Base-by-base conservation (phyloP, 2,329 filamentous ascomycete genomes). In the Paracoccidioides brasiliensis region DNA sequence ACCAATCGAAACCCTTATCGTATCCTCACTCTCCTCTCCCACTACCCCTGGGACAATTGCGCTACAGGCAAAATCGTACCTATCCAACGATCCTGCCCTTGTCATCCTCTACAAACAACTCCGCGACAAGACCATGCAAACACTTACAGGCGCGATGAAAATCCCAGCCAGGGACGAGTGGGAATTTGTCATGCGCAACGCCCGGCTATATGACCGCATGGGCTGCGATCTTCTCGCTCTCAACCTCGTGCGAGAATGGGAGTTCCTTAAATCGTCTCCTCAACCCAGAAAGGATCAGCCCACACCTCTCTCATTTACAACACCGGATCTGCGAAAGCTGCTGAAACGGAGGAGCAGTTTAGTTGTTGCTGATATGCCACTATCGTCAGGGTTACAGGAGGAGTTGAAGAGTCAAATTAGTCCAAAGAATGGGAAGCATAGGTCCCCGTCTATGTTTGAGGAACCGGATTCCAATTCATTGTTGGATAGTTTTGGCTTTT, bases 401-500 rank as follows among this genome's bases (percentile, higher is more conserved):
- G 70, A 74, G 30, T 63, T 70, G 3, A 73, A 76, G 37, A 63
- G 58, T 3, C 51, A 61, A 8, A 57, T 56, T 12, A 56, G 56
- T 58, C 64, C 70, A 32, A 60, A 64, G 37, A 65, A 69, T 61
- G 70, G 72, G 63, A 71, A 74, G 58, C 79, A 84, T 64, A 77
- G 80, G 12, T 78, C 84, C 14, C 83, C 89, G 1, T 89, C 85
- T 22, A 83, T 85, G 59, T 97, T 97, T 68, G 80, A 94, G 63
- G 93, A 98, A 70, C 93, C 93, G n/a, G 90, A 95, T 72, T 80
- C 87, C 33, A 88, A 82, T 67, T 91, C 88, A 57, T 72, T 98
- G 66, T 76, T 97, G 63, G 91, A 97, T 75, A 90, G 81, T 68
- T 97, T 97, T 78, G 91, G 91, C 1, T 93, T 97, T 67, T 97